Base-by-base conservation (phyloP, 228 moss, liverwort and hornwort species). In the Sphagnum magellanicum region DNA sequence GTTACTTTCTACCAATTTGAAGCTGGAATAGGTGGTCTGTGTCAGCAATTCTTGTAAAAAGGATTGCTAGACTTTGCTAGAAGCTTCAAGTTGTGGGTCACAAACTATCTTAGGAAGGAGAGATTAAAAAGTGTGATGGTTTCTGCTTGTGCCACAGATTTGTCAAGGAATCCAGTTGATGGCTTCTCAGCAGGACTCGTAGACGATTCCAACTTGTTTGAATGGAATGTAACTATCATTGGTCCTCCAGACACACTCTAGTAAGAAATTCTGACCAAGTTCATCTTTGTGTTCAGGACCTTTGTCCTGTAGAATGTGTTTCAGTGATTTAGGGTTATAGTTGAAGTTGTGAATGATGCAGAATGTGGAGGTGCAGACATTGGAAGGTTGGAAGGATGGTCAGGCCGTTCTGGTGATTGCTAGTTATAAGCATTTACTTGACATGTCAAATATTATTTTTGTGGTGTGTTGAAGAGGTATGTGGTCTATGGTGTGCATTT, bases 161-260 rank as follows among this genome's bases (percentile, higher is more conserved):
- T 96, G 76, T 81, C 88, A 63, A 81, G 96, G 75, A 96, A 91
- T 78, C 96, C 96, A 6, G 96, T 96, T 65, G 96, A 96, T 67
- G 96, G 96, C n/a, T 96, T 96, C 80, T 89, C 89, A 55, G 96
- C 96, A 67, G 96, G 96, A 62, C 77, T 96, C 60, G 96, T 96
- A 70, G 96, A 96, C 60, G 96, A 96, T 76, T 88, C 89, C 51
- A 92, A 92, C 73, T 89, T 96, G 71, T 96, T 96, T 59, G 96
- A 96, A 66, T 96, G 96, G 96, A 96, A 96, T 79, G 96, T 96
- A 65, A 89, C 96, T 16, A 96, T 96, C 71, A 92, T 96, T 74
- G 96, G 96, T 7, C 96, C 96, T 0, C 89, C 96, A 7, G 96
- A 96, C 74, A 96, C 96, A 16, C 86, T 96, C 55, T 55, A 55